Conservation (phyloP, 495 filamentous ascomycete species). For the Annulohypoxylon maeteangense region DNA sequence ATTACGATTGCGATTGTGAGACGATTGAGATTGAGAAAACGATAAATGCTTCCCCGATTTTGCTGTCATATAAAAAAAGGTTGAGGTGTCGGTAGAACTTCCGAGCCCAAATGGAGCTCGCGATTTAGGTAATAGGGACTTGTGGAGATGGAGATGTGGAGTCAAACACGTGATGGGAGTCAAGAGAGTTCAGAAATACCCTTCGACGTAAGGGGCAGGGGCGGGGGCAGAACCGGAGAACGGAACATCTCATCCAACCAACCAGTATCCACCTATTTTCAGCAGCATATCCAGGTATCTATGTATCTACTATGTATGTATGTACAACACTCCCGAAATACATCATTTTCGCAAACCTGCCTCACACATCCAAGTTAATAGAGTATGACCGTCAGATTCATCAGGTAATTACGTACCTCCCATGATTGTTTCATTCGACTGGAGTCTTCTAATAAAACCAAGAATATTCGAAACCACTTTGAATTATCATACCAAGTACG, state of each 20-base stretch:
- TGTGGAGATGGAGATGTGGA: conserved; percentile 41
- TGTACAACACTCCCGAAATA: too few species aligned
- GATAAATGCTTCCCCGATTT: conserved; percentile 24
- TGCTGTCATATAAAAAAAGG: conserved; percentile 30
- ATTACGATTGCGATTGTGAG: background rate
- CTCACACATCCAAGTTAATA: background rate
- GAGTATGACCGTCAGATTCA: too few species aligned
- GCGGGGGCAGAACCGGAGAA: background rate
- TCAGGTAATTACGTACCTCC: background rate
- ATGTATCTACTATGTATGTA: too few species aligned
- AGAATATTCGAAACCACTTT: background rate
- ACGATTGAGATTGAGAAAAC: conserved; percentile 14
- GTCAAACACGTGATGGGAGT: background rate
- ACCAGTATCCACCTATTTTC: background rate
- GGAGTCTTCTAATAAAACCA: background rate
- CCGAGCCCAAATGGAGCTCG: conserved; percentile 36
- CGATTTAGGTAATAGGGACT: conserved; percentile 24
- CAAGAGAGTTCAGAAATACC: background rate
- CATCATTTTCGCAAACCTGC: conserved; percentile 4
- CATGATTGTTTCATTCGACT: background rate
- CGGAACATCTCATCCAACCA: background rate
- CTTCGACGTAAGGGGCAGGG: conserved; percentile 4
- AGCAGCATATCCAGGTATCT: too few species aligned
- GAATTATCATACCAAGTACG: background rate
- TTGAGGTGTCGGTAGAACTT: conserved; percentile 29